Evolutionary conservation across 2,329 filamentous ascomycete genomes (phyloP).

Genomic region (Leptographium procerum): DNA sequence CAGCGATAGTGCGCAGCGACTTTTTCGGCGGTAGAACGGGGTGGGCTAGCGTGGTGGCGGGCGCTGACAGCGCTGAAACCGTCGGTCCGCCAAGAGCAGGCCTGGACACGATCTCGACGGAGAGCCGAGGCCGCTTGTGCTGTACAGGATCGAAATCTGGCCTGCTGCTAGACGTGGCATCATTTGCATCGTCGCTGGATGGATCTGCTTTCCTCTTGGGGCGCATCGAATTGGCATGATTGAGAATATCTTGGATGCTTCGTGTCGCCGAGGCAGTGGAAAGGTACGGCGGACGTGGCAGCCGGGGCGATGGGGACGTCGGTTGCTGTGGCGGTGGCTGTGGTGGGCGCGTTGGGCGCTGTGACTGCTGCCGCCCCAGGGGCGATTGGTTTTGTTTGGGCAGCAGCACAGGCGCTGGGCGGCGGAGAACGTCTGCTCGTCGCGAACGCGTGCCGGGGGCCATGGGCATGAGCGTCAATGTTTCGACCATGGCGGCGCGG

Average conservation of each 20-base stretch:
- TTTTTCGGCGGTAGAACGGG: not conserved
- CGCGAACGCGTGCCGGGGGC: slow-evolving; percentile 15
- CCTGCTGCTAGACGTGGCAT: not conserved
- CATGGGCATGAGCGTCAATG: slow-evolving; percentile 12
- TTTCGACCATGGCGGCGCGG: slow-evolving; percentile 11
- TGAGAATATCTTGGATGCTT: slow-evolving; percentile 10
- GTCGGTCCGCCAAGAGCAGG: not conserved
- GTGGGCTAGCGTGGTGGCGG: not conserved
- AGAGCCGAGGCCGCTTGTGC: slow-evolving; percentile 39
- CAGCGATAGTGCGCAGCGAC: not conserved
- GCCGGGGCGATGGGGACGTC: not conserved
- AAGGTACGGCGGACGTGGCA: slow-evolving; percentile 2
- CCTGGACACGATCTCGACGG: slow-evolving; percentile 16
- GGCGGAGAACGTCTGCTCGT: slow-evolving; percentile 11
- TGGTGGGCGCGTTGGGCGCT: not conserved
- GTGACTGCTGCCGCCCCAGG: not conserved
- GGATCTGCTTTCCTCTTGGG: slow-evolving; percentile 9
- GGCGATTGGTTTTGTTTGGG: slow-evolving; percentile 9
- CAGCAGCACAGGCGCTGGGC: slow-evolving; percentile 10
- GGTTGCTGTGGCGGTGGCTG: slow-evolving; percentile 1
- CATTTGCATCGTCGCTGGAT: not conserved
- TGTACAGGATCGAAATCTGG: slow-evolving; percentile 13
- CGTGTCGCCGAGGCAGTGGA: slow-evolving; percentile 7
- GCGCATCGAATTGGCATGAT: slow-evolving; percentile 10
- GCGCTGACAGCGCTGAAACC: not conserved